phyloP scores from a whole-genome alignment of 2,329 filamentous ascomycete genomes.

The Neophaeococcomyces aloes region DNA sequence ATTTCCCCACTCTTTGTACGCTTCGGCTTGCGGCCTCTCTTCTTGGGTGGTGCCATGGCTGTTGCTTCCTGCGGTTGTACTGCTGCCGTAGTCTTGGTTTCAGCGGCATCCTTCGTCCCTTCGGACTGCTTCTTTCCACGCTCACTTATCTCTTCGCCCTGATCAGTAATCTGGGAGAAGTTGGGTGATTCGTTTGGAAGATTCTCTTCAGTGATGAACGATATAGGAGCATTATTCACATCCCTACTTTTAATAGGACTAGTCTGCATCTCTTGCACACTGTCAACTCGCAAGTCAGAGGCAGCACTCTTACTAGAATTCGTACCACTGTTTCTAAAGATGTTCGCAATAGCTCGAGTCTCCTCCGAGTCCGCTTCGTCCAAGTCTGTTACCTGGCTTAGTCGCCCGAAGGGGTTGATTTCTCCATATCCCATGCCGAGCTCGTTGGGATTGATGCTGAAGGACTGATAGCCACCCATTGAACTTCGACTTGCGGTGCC shows the following conservation, averaged over 20 bases:
- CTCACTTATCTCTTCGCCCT: slow-evolving; percentile 2
- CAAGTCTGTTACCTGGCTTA: slow-evolving; percentile 16
- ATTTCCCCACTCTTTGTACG: slow-evolving; percentile 9
- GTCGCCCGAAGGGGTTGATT: slow-evolving; percentile 19
- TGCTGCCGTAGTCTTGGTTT: too few species aligned
- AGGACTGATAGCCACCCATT: slow-evolving; percentile 19
- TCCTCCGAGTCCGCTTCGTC: slow-evolving; percentile 8
- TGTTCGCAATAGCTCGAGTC: background rate
- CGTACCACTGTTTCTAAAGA: slow-evolving; percentile 3
- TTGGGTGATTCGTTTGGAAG: background rate
- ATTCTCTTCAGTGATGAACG: background rate
- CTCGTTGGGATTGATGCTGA: slow-evolving; percentile 9
- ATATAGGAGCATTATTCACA: background rate
- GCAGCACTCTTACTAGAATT: too few species aligned
- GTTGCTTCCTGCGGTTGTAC: background rate
- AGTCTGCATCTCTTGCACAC: slow-evolving; percentile 1
- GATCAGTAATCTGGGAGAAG: slow-evolving; percentile 5
- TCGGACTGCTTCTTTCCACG: too few species aligned
- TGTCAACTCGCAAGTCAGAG: background rate
- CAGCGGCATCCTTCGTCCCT: too few species aligned
- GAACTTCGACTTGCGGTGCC: slow-evolving; percentile 15
- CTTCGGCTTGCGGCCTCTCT: slow-evolving; percentile 19
- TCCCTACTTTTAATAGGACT: background rate
- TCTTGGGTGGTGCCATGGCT: slow-evolving; percentile 11
- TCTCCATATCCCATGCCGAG: slow-evolving; percentile 16